phyloP scores from a whole-genome alignment of 1,284 basidiomycete genomes.

The Hortiboletus rubellus region DNA sequence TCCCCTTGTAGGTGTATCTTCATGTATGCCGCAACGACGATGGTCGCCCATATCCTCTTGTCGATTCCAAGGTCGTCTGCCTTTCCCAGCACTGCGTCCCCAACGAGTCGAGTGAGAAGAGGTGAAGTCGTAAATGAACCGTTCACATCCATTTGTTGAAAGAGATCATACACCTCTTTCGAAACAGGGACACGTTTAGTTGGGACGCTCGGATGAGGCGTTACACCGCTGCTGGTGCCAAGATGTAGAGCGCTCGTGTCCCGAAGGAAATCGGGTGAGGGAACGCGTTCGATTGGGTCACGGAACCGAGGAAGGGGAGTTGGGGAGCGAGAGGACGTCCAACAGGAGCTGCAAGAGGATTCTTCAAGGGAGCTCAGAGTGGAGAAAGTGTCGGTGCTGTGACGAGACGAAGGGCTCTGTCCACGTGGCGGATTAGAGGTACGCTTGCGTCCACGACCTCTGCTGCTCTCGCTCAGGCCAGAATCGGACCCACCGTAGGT shows the following conservation, averaged over 20 bases:
- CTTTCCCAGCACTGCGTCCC: slow-evolving; percentile 27
- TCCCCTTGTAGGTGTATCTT: slow-evolving; percentile 32
- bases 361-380: slow-evolving; percentile 49
- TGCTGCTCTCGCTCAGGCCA: neutral
- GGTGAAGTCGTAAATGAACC: slow-evolving; percentile 44
- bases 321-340: slow-evolving; percentile 35
- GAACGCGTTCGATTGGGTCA: slow-evolving; percentile 24
- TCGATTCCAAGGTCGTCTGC: slow-evolving; percentile 26
- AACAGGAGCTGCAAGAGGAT: slow-evolving; percentile 34
- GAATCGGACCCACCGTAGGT: slow-evolving; percentile 10
- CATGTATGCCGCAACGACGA: slow-evolving; percentile 43
- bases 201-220: neutral
- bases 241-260: slow-evolving; percentile 7
- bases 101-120: slow-evolving; percentile 35
- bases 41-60: slow-evolving; percentile 42
- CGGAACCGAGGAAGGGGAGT: slow-evolving; percentile 20
- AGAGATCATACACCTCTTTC: slow-evolving; percentile 36
- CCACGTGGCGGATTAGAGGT: neutral
- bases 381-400: slow-evolving; percentile 42
- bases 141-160: slow-evolving; percentile 43
- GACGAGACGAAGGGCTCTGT: slow-evolving; percentile 21
- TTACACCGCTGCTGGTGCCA: neutral
- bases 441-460: neutral
- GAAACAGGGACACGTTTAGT: slow-evolving; percentile 7
- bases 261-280: slow-evolving; percentile 26